phyloP scores from a whole-genome alignment of 169 alveolate genomes.

The Perkinsus marinus region DNA sequence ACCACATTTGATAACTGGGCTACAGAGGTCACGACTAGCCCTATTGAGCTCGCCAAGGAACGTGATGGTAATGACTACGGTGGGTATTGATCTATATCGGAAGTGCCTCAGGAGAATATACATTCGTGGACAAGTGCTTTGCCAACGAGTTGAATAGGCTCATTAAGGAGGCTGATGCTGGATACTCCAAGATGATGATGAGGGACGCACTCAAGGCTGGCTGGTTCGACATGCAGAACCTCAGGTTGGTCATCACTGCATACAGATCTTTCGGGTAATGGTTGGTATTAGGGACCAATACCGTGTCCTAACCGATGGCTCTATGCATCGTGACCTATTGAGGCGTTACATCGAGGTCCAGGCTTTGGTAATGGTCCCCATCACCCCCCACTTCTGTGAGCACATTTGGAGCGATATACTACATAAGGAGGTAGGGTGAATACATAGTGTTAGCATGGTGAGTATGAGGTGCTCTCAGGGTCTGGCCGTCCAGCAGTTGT shows the following conservation, averaged over 20 bases:
- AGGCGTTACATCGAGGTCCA: constrained; percentile 47
- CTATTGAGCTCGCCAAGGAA: neutral
- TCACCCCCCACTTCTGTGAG: constrained; percentile 76
- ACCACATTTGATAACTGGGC: constrained; percentile 59
- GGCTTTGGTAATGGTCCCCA: constrained; percentile 57
- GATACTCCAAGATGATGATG: constrained; percentile 50
- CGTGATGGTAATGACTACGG: neutral
- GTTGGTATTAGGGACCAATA: neutral
- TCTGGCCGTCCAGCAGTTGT: constrained; percentile 26
- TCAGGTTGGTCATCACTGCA: constrained; percentile 21
- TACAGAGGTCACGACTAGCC: constrained; percentile 29
- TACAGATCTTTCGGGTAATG: neutral
- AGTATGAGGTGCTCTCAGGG: constrained; percentile 26
- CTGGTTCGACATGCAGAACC: constrained; percentile 57
- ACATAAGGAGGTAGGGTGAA: constrained; percentile 35
- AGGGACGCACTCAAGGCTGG: constrained; percentile 69
- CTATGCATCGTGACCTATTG: constrained; percentile 21
- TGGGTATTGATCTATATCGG: neutral
- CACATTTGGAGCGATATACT: constrained; percentile 67
- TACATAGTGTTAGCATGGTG: constrained; percentile 50
- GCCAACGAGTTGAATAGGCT: constrained; percentile 57
- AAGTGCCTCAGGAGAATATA: neutral
- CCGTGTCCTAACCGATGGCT: neutral
- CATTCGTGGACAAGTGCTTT: constrained; percentile 50
- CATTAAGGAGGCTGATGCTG: constrained; percentile 44